A percentile compares a stretch with the other conserved stretches of the same genome.
These are phyloP conservation scores for Penicillium alfredii DNA, from an alignment of 495 filamentous ascomycete genomes.

Conservation along the genomic window DNA sequence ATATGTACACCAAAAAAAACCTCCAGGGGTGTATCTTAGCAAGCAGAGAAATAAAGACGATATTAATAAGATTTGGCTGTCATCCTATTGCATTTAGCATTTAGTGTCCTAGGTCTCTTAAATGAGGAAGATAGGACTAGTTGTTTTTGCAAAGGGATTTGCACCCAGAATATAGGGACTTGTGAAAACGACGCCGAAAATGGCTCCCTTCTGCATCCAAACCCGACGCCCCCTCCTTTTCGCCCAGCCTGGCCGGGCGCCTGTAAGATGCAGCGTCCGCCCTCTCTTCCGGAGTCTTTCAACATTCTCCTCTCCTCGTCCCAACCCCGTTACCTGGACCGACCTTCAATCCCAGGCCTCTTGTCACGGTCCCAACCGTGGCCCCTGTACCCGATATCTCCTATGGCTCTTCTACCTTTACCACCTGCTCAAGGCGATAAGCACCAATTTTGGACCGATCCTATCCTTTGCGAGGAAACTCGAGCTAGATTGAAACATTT, in stretches of 20 bases:
- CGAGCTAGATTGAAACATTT: conserved; percentile 26
- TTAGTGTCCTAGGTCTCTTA: no score
- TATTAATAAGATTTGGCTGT: no score
- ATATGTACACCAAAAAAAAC: not conserved
- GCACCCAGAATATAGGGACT: conserved; percentile 22
- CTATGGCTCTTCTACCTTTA: conserved; percentile 11
- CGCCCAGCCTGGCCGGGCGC: conserved; percentile 6
- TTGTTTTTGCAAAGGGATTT: no score
- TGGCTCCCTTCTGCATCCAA: conserved; percentile 16
- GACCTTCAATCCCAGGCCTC: conserved; percentile 3
- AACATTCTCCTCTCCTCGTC: conserved; percentile 3
- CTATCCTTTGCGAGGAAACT: conserved; percentile 29
- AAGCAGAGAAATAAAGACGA: no score
- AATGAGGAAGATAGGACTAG: no score
- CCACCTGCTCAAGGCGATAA: conserved; percentile 17
- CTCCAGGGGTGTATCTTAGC: no score
- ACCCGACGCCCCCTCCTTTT: conserved; percentile 11
- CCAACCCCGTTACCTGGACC: conserved; percentile 1
- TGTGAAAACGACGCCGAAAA: conserved; percentile 20
- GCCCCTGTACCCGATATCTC: conserved; percentile 3
- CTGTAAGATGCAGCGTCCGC: conserved; percentile 18
- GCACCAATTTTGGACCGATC: conserved; percentile 27
- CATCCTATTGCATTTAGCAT: no score
- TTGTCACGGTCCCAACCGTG: not conserved
- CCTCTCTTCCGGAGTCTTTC: conserved; percentile 7